Percentiles rank a stretch among this genome's conserved stretches.
Evolutionary conservation across 148 eudicot genomes (phyloP).

Genomic region (Vaccinium darrowii): DNA sequence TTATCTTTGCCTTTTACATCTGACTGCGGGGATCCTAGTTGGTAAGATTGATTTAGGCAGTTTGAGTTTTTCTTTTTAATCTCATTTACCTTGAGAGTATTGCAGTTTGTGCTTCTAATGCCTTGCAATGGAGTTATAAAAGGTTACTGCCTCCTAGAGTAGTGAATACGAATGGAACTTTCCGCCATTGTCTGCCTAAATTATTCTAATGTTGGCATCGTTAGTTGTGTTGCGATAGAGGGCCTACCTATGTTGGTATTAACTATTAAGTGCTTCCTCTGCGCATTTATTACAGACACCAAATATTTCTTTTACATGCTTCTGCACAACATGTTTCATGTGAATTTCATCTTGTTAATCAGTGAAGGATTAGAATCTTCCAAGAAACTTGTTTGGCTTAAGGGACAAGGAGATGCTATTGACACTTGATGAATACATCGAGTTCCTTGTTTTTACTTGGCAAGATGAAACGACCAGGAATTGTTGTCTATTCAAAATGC

Average conservation of each 20-base stretch:
- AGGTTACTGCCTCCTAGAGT: neutral
- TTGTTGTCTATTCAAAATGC: neutral
- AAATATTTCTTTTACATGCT: neutral
- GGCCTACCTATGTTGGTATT: neutral
- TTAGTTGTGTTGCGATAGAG: neutral
- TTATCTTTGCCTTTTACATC: slow-evolving; percentile 93
- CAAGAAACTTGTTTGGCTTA: neutral
- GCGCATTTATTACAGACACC: neutral
- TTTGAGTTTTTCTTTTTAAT: neutral
- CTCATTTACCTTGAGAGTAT: neutral
- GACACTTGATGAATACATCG: neutral
- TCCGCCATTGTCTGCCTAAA: neutral
- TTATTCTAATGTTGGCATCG: neutral
- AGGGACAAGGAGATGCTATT: neutral
- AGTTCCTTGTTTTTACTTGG: neutral
- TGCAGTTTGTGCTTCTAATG: neutral
- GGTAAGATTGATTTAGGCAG: slow-evolving; percentile 45
- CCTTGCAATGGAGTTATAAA: neutral
- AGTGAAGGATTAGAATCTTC: neutral
- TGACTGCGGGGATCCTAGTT: slow-evolving; percentile 95
- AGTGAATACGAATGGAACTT: neutral
- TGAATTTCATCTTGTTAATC: neutral
- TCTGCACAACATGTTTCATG: neutral
- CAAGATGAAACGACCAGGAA: neutral
- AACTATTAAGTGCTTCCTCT: neutral